A percentile compares a stretch with the other conserved stretches of the same genome.
phyloP scores from a whole-genome alignment of 257 asterid species.

The Vinca minor region DNA sequence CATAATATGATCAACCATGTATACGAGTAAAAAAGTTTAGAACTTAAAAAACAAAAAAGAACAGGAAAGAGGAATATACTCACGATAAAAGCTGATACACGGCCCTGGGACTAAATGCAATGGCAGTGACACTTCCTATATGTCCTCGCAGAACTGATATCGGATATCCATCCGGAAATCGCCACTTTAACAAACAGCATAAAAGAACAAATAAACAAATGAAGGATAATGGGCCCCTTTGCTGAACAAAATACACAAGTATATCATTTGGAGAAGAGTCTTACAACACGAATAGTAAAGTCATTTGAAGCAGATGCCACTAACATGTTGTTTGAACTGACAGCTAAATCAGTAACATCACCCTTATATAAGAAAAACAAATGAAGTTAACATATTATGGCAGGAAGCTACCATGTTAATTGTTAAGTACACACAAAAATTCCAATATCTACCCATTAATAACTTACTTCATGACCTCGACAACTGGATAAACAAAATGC shows the following conservation, averaged over 20 bases:
- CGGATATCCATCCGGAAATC: slow-evolving; percentile 87
- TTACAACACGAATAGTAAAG: slow-evolving; percentile 91
- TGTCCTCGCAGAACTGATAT: slow-evolving; percentile 94
- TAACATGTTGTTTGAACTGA: slow-evolving; percentile 70
- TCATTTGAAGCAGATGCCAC: slow-evolving; percentile 98
- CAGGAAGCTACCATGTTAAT: neutral
- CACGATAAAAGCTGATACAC: slow-evolving; percentile 85
- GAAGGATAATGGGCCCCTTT: slow-evolving; percentile 16
- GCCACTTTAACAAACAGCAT: slow-evolving; percentile 61
- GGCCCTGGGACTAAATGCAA: slow-evolving; percentile 84
- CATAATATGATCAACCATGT: neutral
- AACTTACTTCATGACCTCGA: slow-evolving; percentile 94
- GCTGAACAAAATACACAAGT: slow-evolving; percentile 2
- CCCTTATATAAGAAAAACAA: slow-evolving; percentile 50
- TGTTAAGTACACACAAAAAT: neutral
- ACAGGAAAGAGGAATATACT: slow-evolving; percentile 26
- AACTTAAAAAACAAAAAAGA: slow-evolving; percentile 10
- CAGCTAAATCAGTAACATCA: slow-evolving; percentile 91
- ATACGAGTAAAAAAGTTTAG: neutral
- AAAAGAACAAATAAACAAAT: neutral
- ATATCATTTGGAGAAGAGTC: slow-evolving; percentile 22
- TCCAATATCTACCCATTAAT: neutral
- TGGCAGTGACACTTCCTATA: slow-evolving; percentile 90
- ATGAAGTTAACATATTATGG: slow-evolving; percentile 4
- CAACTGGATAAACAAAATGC: slow-evolving; percentile 94